Conservation (phyloP, 1,284 basidiomycete species). For the Cryptococcus hybrid region DNA sequence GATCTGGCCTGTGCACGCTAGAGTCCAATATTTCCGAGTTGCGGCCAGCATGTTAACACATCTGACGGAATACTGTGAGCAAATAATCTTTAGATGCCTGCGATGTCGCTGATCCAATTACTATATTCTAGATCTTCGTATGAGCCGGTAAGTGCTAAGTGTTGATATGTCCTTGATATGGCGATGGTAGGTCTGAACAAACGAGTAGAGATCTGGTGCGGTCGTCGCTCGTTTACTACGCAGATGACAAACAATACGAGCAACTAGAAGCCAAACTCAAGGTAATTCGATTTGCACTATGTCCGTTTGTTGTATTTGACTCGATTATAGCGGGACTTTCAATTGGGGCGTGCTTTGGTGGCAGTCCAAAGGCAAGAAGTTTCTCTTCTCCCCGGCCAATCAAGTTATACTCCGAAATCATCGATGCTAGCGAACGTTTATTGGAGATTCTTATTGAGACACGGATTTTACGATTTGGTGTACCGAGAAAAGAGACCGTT, state of each 20-base stretch:
- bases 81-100: no score
- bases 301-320: background rate
- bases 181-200: background rate
- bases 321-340: constrained; percentile 25
- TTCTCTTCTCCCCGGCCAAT: constrained; percentile 52
- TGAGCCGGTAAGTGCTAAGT: constrained; percentile 32
- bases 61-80: constrained; percentile 46
- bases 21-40: constrained; percentile 47
- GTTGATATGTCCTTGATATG: background rate
- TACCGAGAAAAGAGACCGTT: constrained; percentile 49
- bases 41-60: constrained; percentile 41
- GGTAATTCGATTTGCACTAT: constrained; percentile 8
- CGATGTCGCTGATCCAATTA: background rate
- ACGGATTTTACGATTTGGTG: constrained; percentile 47
- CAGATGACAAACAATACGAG: constrained; percentile 36
- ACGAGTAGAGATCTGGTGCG: constrained; percentile 34
- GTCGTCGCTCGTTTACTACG: constrained; percentile 40
- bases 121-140: constrained; percentile 31
- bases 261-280: constrained; percentile 28
- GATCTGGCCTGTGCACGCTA: constrained; percentile 49
- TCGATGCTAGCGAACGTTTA: constrained; percentile 47
- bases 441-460: constrained; percentile 49
- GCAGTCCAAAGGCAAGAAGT: constrained; percentile 49
- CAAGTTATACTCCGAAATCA: constrained; percentile 47
- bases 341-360: constrained; percentile 34